phyloP scores from a whole-genome alignment of 1,284 basidiomycete species.

The Microbotryomycetes sp. region DNA sequence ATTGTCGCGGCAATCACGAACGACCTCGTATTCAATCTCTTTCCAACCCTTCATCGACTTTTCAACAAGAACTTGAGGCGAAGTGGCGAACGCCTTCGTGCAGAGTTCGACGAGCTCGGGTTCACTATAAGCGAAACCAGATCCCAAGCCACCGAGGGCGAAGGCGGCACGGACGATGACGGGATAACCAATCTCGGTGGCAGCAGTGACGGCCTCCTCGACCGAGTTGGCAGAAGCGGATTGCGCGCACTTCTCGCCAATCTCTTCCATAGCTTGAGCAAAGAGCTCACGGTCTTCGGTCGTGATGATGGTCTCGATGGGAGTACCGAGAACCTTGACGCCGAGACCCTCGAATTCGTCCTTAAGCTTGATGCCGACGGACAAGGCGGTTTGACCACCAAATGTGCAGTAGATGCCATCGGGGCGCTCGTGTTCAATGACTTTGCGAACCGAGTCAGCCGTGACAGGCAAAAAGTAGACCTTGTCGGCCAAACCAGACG shows the following conservation, averaged over 20 bases:
- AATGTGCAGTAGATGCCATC: slow-evolving; percentile 99
- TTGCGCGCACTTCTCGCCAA: slow-evolving; percentile 90
- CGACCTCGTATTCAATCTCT: slow-evolving; percentile 99
- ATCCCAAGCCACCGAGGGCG: slow-evolving; percentile 89
- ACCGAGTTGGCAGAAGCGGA: slow-evolving; percentile 69
- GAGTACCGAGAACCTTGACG: slow-evolving; percentile 89
- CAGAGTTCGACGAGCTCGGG: slow-evolving; percentile 79
- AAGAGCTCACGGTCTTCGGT: slow-evolving; percentile 97
- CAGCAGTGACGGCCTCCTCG: slow-evolving; percentile 82
- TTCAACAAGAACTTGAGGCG: slow-evolving; percentile 94
- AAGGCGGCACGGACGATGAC: slow-evolving; percentile 96
- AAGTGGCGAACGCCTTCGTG: slow-evolving; percentile 89
- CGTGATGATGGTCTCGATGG: slow-evolving; percentile 93
- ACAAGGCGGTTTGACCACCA: slow-evolving; percentile 94
- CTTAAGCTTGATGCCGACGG: slow-evolving; percentile 95
- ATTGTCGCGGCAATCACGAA: slow-evolving; percentile 94
- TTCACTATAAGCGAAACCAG: slow-evolving; percentile 89
- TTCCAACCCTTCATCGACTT: slow-evolving; percentile 99
- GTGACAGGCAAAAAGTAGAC: slow-evolving; percentile 99
- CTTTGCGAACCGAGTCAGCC: slow-evolving; percentile 93
- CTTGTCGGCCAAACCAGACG: slow-evolving; percentile 78
- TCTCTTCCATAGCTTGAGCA: slow-evolving; percentile 88
- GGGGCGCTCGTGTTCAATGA: slow-evolving; percentile 96
- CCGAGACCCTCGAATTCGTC: slow-evolving; percentile 85
- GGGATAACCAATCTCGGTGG: slow-evolving; percentile 83